Evolutionary conservation across 75 land plant species (phyloP), one percentile per base, ranked within the genome.

Genomic region (Selaginella tamariscina): DNA sequence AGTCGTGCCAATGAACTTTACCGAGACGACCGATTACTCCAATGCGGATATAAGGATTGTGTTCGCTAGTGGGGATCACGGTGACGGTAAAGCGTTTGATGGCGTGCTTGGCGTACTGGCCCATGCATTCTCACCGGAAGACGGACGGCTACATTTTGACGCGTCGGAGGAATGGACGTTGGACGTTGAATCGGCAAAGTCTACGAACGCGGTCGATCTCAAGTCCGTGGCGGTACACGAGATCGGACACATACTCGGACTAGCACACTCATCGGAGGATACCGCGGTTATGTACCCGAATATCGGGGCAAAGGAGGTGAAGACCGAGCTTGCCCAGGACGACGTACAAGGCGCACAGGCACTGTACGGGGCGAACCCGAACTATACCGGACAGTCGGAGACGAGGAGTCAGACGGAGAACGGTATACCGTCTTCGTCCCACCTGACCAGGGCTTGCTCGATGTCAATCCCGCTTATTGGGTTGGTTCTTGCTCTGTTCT

Each of bases 101-200:
- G 70, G 71, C 21, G 49, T 55, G 29, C 24, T 67, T 69, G 74
- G 74, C 30, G 54, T 56, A 27, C n/a, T 73, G 1, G 74, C 70
- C 27, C 74, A 73, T n/a, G 74, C 70, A 0, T 73, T 55, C 63
- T 30, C 72, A 2, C 74, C 74, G 2, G 74, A 73, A 18, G 74
- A 73, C 31, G 74, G 74, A 1, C 9, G 74, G n/a, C 27, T 73
- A 1, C 74, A 73, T 30, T 56, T 73, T 54, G 74, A 73, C 62
- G 64, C 30, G 1, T 69, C 74, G 1, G 74, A 73, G 24, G 49
- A 30, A 24, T 73, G 74, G 74, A 49, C 74, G 15, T 20, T 54
- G 18, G 39, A 73, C 21, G 44, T 71, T 8, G 15, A 29, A 18
- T 15, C 54, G 11, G 54, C 62, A 30, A 29, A 24, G 54, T 28